These are phyloP conservation scores for Flaveria trinervia DNA, from an alignment of 129 eudicot genomes.

Conservation along the genomic window DNA sequence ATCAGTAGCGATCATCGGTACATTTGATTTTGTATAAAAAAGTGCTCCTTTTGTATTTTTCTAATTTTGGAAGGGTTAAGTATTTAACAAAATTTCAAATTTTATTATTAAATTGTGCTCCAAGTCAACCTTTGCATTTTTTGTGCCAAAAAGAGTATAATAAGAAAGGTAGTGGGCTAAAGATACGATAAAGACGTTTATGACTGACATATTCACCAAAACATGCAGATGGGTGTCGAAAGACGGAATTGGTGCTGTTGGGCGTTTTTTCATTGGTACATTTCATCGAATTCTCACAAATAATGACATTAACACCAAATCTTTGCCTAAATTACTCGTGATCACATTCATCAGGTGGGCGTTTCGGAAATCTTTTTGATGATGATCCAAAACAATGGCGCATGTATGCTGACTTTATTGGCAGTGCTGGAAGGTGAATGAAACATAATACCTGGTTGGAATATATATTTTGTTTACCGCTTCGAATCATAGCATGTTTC, in stretches of 20 bases:
- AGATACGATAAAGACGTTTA: neutral
- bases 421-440: conserved; percentile 92
- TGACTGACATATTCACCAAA: conserved; percentile 16
- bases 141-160: neutral
- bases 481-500: neutral
- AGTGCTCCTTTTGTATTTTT: neutral
- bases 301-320: conserved; percentile 12
- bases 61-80: neutral
- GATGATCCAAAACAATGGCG: conserved; percentile 99
- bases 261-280: conserved; percentile 86
- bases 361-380: conserved; percentile 89
- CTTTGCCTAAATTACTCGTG: conserved; percentile 5
- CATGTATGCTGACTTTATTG: conserved; percentile 96
- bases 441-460: neutral
- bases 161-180: conserved; percentile 11
- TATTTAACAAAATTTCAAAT: conserved; percentile 4
- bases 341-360: conserved; percentile 62
- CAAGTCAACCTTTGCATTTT: neutral
- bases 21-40: conserved; percentile 11
- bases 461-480: neutral
- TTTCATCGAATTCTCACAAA: conserved; percentile 20
- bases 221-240: conserved; percentile 93
- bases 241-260: conserved; percentile 99
- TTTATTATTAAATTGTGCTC: neutral
- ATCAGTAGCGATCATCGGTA: no score